A percentile compares a stretch with the other conserved stretches of the same genome.
Conservation (phyloP, 2,329 filamentous ascomycete genomes). For the Fusarium sp. region DNA sequence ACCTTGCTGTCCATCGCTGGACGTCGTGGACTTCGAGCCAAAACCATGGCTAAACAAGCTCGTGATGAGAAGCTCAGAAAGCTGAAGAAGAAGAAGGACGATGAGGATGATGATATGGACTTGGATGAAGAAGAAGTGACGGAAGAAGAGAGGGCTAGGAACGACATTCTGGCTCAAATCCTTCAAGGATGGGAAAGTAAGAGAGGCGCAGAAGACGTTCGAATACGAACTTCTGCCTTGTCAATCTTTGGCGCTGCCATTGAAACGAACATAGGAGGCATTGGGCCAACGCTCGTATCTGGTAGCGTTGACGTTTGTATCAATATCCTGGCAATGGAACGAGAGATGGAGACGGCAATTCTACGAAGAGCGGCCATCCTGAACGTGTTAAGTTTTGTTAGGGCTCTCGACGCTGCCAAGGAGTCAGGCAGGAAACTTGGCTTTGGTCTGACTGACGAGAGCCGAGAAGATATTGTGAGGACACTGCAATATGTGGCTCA, state of each 20-base stretch:
- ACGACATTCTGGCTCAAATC: constrained; percentile 65
- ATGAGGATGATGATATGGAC: constrained; percentile 54
- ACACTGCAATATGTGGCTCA: constrained; percentile 69
- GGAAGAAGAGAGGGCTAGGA: constrained; percentile 54
- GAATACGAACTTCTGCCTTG: constrained; percentile 73
- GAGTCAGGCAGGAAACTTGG: constrained; percentile 56
- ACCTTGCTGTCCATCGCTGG: constrained; percentile 70
- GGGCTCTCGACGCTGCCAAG: constrained; percentile 63
- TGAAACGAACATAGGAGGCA: constrained; percentile 66
- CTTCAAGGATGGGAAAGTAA: constrained; percentile 73
- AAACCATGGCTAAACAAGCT: constrained; percentile 64
- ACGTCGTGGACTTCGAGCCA: constrained; percentile 67
- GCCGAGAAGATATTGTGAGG: constrained; percentile 67
- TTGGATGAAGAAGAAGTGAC: constrained; percentile 59
- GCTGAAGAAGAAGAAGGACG: constrained; percentile 57
- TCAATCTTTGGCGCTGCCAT: constrained; percentile 68
- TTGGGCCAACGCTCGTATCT: constrained; percentile 61
- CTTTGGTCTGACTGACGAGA: constrained; percentile 63
- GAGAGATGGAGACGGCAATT: constrained; percentile 66
- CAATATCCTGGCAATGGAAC: constrained; percentile 69
- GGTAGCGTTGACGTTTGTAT: constrained; percentile 69
- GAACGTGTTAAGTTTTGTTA: constrained; percentile 68
- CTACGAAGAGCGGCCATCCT: constrained; percentile 72
- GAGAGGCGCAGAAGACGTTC: constrained; percentile 71
- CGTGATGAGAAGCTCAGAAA: constrained; percentile 58